Conservation (phyloP, 495 filamentous ascomycete genomes). For the Talaromyces thailandensis region DNA sequence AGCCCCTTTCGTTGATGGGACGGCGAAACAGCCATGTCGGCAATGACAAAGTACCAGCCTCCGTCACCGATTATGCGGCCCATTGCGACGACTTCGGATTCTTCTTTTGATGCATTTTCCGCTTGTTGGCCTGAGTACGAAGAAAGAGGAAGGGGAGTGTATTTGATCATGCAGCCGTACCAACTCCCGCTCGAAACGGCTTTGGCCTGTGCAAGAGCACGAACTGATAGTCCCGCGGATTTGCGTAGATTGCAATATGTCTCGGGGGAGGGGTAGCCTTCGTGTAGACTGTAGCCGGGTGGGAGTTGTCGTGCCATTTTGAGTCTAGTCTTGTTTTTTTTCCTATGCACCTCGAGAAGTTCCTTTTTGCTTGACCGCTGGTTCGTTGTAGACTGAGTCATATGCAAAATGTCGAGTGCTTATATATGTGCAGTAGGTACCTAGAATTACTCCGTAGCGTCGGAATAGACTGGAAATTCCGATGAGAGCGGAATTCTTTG, state of each 20-base stretch:
- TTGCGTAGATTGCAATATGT: conserved; percentile 31
- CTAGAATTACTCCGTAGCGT: not conserved
- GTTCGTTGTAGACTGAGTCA: not conserved
- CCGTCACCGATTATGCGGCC: conserved; percentile 45
- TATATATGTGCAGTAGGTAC: not conserved
- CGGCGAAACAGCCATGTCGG: conserved; percentile 44
- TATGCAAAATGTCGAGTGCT: not conserved
- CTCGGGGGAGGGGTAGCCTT: conserved; percentile 25
- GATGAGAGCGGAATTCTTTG: not conserved
- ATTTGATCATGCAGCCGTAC: conserved; percentile 33
- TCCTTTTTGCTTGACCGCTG: not conserved
- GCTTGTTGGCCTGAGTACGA: not conserved
- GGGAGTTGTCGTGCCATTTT: conserved; percentile 15
- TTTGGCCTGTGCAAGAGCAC: conserved; percentile 25
- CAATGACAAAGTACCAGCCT: conserved; percentile 43
- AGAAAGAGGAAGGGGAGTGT: conserved; percentile 8
- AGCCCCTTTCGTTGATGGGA: conserved; percentile 41
- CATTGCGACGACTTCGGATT: conserved; percentile 30
- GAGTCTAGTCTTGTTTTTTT: not conserved
- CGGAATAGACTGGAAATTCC: not conserved
- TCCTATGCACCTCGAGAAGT: not conserved
- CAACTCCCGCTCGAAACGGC: conserved; percentile 27
- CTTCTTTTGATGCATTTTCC: not conserved
- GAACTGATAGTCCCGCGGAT: conserved; percentile 24
- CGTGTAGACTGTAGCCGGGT: conserved; percentile 20